Base-by-base conservation (phyloP, 306 rosid genomes). In the Psophocarpus tetragonolobus region DNA sequence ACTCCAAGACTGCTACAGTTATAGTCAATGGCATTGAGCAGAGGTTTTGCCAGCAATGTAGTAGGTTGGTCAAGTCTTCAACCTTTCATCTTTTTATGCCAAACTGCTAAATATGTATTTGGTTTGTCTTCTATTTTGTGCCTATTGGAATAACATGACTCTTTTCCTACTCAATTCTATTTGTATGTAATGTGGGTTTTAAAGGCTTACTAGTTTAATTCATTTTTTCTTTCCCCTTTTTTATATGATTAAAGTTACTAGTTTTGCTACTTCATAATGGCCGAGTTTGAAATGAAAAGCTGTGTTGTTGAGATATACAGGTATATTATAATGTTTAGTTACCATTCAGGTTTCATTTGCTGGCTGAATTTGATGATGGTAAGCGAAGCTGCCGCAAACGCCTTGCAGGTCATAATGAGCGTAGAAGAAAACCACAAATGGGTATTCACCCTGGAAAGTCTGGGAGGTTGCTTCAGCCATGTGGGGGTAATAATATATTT, bases 371-470 rank as follows among this genome's bases (percentile, higher is more conserved):
- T 83, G 98, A 93, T 83, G 93, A 90, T 83, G 95, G 96, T 30
- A 93, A 93, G 92, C 93, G 98, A 32, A 93, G 98, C 85, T 93
- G 98, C 78, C 95, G 97, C 14, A 93, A 85, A 83, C 95, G 98
- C 81, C 97, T 93, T 71, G 95, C 97, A 32, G 97, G 97, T 75
- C 98, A 93, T 58, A 93, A 93, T 3, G 97, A 94, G 75, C 97
- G 97, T 24, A 78, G 97, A 50, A 87, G 97, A 83, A 94, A 91
- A 86, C 96, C 97, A 65, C 98, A 90, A 84, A 74, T 84, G 4
- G 87, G 87, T 20, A 65, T 70, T 48, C 84, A 81, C 77, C 76
- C 93, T 29, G 85, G 87, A 73, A 91, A 88, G 76, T 60, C 86
- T 3, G 86, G 80, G 78, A 88, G 90, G 84, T 79, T 88, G 81